A percentile compares a stretch with the other conserved stretches of the same genome.
Conservation (phyloP, 2,329 filamentous ascomycete species). For the Penicillium vulpinum region DNA sequence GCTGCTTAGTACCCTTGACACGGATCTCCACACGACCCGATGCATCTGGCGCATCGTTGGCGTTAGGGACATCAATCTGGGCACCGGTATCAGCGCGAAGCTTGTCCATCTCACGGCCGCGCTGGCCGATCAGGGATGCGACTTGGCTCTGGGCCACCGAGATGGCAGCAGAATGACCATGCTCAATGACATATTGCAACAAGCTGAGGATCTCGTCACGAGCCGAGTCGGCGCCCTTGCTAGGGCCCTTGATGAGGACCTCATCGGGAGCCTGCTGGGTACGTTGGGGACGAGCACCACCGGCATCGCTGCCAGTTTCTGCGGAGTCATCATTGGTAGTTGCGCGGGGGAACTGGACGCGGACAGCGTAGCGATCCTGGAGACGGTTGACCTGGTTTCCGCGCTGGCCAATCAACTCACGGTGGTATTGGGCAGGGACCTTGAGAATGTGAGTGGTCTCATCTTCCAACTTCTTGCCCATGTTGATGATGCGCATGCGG, state of each 20-base stretch:
- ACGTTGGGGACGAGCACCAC: conserved; percentile 60
- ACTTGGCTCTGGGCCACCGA: conserved; percentile 88
- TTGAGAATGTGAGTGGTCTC: conserved; percentile 85
- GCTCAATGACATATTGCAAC: conserved; percentile 85
- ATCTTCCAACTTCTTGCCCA: conserved; percentile 83
- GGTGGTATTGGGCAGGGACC: conserved; percentile 90
- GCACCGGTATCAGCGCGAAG: conserved; percentile 81
- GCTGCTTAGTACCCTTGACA: conserved; percentile 87
- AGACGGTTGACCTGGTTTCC: conserved; percentile 88
- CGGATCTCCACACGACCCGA: conserved; percentile 77
- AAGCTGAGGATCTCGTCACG: conserved; percentile 88
- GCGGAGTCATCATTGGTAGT: conserved; percentile 58
- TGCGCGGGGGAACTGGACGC: conserved; percentile 87
- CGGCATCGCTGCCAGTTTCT: conserved; percentile 68
- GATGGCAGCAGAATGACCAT: conserved; percentile 75
- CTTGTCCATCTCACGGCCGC: conserved; percentile 87
- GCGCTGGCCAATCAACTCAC: conserved; percentile 86
- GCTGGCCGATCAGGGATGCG: conserved; percentile 88
- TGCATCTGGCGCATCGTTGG: conserved; percentile 66
- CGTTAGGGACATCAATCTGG: conserved; percentile 86
- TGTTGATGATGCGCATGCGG: conserved; percentile 74
- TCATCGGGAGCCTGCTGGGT: conserved; percentile 80
- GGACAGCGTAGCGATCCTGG: conserved; percentile 88
- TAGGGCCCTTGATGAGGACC: conserved; percentile 86
- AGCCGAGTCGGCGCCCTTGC: conserved; percentile 87